Conservation (phyloP, 2,329 filamentous ascomycete species). For the Colletotrichum abscissum region DNA sequence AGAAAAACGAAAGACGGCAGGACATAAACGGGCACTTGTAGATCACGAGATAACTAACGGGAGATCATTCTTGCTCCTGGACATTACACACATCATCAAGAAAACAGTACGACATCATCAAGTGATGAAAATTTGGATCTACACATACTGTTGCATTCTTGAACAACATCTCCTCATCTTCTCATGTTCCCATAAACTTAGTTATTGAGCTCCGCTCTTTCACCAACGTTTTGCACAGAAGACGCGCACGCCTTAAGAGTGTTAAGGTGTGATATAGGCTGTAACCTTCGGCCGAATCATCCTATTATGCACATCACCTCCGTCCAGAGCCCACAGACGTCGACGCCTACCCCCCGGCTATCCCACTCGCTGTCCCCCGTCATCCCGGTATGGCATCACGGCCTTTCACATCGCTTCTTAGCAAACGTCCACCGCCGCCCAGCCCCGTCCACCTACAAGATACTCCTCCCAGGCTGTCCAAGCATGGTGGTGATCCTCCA, state of each 20-base stretch:
- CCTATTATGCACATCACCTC: conserved; percentile 21
- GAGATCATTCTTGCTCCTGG: not conserved
- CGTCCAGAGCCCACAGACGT: conserved; percentile 20
- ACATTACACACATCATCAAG: not conserved
- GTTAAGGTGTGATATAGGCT: conserved; percentile 4
- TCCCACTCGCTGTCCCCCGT: conserved; percentile 18
- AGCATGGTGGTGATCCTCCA: conserved; percentile 13
- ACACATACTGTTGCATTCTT: conserved; percentile 11
- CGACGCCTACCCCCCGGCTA: conserved; percentile 2
- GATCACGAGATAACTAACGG: conserved; percentile 15
- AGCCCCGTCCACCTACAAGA: not conserved
- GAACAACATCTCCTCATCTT: not conserved
- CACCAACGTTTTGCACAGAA: not conserved
- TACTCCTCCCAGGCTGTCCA: not conserved
- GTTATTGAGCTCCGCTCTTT: conserved; percentile 23
- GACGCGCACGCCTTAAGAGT: conserved; percentile 6
- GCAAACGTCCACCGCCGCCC: not conserved
- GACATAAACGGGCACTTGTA: conserved; percentile 13
- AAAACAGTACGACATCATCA: not conserved
- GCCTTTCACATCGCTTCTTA: conserved; percentile 17
- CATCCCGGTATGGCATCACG: conserved; percentile 13
- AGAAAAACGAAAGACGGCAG: conserved; percentile 17
- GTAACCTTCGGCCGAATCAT: not conserved
- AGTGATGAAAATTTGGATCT: not conserved
- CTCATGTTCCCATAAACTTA: conserved; percentile 17